Evolutionary conservation across 176 grass and related monocot genomes (phyloP), one percentile per base, ranked within the genome.

Genomic region (Eragrostis nindensis): DNA sequence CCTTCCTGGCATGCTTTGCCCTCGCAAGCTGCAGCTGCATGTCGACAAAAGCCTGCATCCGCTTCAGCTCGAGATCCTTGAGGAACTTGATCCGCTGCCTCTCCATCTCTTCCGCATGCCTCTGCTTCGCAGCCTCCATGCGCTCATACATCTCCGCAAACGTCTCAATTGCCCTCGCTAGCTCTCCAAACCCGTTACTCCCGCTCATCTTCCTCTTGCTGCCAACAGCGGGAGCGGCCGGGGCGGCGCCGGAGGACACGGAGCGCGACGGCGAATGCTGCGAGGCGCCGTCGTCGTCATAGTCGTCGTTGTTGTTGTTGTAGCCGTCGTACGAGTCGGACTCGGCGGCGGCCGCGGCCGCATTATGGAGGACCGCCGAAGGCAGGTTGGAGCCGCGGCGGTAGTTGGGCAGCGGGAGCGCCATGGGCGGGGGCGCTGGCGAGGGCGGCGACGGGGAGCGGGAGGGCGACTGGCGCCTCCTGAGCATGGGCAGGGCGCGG

Each of bases 41-140:
- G 79, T 99, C 97, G 9, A 94, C 91, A 59, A 99, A 93, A 39
- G 91, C 84, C 85, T 99, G 90, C 97, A 99, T 99, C 59, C 97
- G 74, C 82, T 99, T 92, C 53, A 99, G 75, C 57, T 99, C 97
- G 5, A 99, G 86, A 24, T 88, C 88, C 86, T 93, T 95, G 22
- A 90, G 75, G 55, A 99, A 99, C 79, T 96, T 94, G 88, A 99
- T 93, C 62, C 93, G 62, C 85, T 99, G 90, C 82, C 89, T 91
- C 89, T 99, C 96, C 93, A 99, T 88, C 76, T 99, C 93, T 82
- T 95, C 84, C 0, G 86, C 90, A 19, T 99, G 92, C 63, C 76
- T 79, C 90, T 99, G 97, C 88, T 94, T 96, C 14, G 87, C 62
- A 0, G 76, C 80, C 77, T 99, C 97, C 84, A 99, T 90, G 73